Percentiles rank a stretch among this genome's conserved stretches.
These are phyloP conservation scores for Mycena kentingensis DNA, from an alignment of 768 basidiomycete species.

Conservation along the genomic window DNA sequence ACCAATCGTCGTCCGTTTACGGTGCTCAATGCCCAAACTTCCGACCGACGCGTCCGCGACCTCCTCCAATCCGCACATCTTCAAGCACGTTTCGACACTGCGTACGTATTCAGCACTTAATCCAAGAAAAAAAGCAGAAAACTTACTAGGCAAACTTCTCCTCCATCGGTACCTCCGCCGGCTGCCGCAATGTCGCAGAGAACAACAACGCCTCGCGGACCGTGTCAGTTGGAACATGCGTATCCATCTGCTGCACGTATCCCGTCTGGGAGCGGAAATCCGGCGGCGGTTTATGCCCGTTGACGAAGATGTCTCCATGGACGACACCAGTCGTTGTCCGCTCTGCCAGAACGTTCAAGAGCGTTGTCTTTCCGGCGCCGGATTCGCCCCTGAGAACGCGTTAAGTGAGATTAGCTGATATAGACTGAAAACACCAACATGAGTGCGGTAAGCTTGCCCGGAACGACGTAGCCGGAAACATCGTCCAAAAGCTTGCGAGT, in stretches of 20 bases:
- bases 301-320: constrained; percentile 54
- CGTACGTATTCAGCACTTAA: not conserved
- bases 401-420: not conserved
- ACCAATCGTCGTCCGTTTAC: constrained; percentile 77
- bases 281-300: constrained; percentile 51
- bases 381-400: constrained; percentile 6
- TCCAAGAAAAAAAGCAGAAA: not conserved
- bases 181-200: constrained; percentile 81
- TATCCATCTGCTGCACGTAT: constrained; percentile 87
- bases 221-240: constrained; percentile 72
- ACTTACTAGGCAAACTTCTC: constrained; percentile 84
- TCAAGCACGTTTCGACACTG: constrained; percentile 50
- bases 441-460: constrained; percentile 68
- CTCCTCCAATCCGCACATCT: constrained; percentile 67
- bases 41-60: constrained; percentile 71
- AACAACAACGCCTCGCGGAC: constrained; percentile 81
- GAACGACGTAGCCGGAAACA: constrained; percentile 78
- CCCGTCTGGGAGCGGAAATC: constrained; percentile 75
- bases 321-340: constrained; percentile 50
- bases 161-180: constrained; percentile 54
- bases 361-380: constrained; percentile 47
- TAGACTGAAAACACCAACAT: not conserved
- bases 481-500: constrained; percentile 61
- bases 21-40: constrained; percentile 66
- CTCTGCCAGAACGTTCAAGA: constrained; percentile 58